phyloP scores from a whole-genome alignment of 2,329 filamentous ascomycete genomes.

The Nemania abortiva region DNA sequence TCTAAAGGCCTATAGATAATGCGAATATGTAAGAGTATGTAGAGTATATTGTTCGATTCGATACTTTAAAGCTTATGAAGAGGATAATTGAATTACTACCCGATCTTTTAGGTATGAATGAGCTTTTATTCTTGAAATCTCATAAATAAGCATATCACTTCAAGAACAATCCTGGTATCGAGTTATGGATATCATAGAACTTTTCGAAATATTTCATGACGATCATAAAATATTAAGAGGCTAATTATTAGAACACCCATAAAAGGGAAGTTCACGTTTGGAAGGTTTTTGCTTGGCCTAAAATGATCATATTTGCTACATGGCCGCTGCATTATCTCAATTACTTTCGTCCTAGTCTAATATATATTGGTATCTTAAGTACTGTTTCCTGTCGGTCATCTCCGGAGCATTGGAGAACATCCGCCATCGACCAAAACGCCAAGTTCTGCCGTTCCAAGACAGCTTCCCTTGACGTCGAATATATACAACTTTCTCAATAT shows the following conservation, averaged over 20 bases:
- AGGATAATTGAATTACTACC: too few relatives aligned
- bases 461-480: conserved; percentile 2
- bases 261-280: conserved; percentile 27
- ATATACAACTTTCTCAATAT: too few relatives aligned
- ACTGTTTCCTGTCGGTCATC: conserved; percentile 16
- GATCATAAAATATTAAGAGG: conserved; percentile 24
- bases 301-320: conserved; percentile 24
- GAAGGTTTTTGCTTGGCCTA: conserved; percentile 24
- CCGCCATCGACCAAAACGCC: conserved; percentile 30
- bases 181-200: not conserved
- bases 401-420: conserved; percentile 30
- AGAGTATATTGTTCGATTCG: too few relatives aligned
- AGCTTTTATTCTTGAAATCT: too few relatives aligned
- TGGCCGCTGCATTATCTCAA: conserved; percentile 13
- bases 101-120: too few relatives aligned
- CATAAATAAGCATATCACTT: too few relatives aligned
- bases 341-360: not conserved
- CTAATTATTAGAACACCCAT: conserved; percentile 16
- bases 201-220: conserved; percentile 28
- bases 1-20: too few relatives aligned
- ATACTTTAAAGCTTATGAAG: too few relatives aligned
- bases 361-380: not conserved
- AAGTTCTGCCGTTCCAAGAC: not conserved
- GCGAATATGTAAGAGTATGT: too few relatives aligned
- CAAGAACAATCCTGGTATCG: too few relatives aligned